Base-by-base conservation (phyloP, 2,329 filamentous ascomycete species). In the Cordyceps javanica region DNA sequence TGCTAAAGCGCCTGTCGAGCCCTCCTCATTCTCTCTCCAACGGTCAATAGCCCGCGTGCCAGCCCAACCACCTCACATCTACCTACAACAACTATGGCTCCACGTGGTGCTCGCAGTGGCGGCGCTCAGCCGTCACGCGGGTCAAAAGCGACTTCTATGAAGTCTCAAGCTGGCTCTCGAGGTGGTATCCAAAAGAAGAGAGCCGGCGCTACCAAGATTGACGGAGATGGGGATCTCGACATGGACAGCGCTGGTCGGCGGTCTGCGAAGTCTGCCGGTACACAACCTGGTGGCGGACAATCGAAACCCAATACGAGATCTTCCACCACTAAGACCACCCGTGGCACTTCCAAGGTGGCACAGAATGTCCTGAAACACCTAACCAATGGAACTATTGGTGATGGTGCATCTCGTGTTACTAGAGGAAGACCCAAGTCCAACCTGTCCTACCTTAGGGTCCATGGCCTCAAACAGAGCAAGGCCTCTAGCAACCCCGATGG, bases 381-480 rank as follows among this genome's bases (percentile, higher is more conserved):
- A 26, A 67, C 60, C 36, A 70, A 69, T 42, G 71, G 71, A 11
- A 69, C 72, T 19, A 64, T 67, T 30, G 67, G 68, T 11, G 63
- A 63, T 32, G 60, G 74, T 13, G 66, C 69, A 8, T 69, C 72
- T 7, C 71, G 71, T 44, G 68, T 71, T 55, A 63, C 63, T 9
- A 62, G 34, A 65, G 65, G n/a, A 67, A 62, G 56, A 48, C 32
- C 56, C 63, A 66, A 42, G 62, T 60, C 13, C 61, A 61, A 62
- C 26, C 55, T 74, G 38, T 64, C 62, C 5, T 71, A 68, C 59
- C 63, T 85, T 39, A 76, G 74, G 59, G 74, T 92, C 23, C 75
- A 76, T 61, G 88, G 88, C 26, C 77, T 90, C 66, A 84, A 81
- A 66, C 72, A 82, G 45, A 91, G 87, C 74, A 90, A 87, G 70